Conservation (phyloP, 202 grass and related monocot species). For the Brachypodium distachyon region DNA sequence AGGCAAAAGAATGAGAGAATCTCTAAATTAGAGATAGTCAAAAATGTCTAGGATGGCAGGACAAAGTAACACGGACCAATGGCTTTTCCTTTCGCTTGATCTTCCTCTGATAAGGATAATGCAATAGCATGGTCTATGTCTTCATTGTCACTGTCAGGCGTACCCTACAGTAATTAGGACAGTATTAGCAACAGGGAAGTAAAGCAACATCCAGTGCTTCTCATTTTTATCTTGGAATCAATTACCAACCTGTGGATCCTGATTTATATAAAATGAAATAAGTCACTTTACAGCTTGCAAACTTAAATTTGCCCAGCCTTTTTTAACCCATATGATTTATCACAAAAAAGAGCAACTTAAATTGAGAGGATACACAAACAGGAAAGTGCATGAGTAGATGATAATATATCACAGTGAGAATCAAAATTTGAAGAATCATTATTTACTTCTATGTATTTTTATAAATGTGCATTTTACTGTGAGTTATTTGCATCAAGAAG, state of each 20-base stretch:
- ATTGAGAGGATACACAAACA: background rate
- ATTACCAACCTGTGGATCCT: background rate
- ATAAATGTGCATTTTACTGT: background rate
- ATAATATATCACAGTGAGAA: background rate
- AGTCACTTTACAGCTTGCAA: background rate
- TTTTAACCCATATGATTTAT: constrained; percentile 10
- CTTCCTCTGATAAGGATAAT: constrained; percentile 71
- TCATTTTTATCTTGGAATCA: constrained; percentile 10
- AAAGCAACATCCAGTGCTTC: background rate
- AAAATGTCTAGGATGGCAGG: constrained; percentile 15
- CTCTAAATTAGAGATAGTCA: constrained; percentile 8
- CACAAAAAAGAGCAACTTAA: background rate
- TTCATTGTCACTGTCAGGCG: constrained; percentile 34
- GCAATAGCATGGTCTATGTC: constrained; percentile 83
- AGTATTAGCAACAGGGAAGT: constrained; percentile 15
- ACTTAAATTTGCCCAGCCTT: background rate
- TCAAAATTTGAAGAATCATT: background rate
- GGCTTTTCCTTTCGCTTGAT: constrained; percentile 57
- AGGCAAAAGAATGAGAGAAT: constrained; percentile 8
- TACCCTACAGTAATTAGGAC: constrained; percentile 36
- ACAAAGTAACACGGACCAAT: constrained; percentile 61
- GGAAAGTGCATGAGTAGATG: background rate
- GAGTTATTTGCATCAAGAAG: background rate
- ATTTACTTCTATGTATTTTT: background rate
- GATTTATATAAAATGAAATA: constrained; percentile 2